Conservation (phyloP, 768 basidiomycete genomes). For the Lyophyllum semitale region DNA sequence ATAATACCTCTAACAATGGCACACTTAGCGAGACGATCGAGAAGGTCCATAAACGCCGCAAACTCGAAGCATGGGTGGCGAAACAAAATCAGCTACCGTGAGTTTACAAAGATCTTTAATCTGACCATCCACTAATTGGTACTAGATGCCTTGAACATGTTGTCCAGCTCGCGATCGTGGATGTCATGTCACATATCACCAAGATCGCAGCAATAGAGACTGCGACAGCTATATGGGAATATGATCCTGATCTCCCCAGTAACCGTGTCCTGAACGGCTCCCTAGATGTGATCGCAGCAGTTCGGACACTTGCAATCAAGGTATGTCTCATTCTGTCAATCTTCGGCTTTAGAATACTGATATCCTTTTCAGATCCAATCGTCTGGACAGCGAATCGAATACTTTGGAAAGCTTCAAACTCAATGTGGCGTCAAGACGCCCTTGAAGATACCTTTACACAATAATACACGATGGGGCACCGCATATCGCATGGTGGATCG, state of each 20-base stretch:
- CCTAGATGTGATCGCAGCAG: conserved; percentile 29
- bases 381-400: conserved; percentile 21
- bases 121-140: not conserved
- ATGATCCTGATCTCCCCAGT: conserved; percentile 21
- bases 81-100: not conserved
- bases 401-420: conserved; percentile 21
- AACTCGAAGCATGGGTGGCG: not conserved
- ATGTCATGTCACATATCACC: conserved; percentile 16
- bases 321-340: conserved; percentile 14
- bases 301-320: conserved; percentile 29
- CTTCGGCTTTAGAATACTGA: not conserved
- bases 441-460: conserved; percentile 14
- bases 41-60: not conserved
- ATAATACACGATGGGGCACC: too few relatives aligned
- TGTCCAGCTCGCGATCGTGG: not conserved
- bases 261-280: conserved; percentile 26
- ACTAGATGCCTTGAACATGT: not conserved
- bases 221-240: conserved; percentile 33
- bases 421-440: conserved; percentile 13
- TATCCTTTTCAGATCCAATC: conserved; percentile 20
- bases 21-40: not conserved
- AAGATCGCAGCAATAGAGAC: conserved; percentile 25
- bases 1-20: not conserved
- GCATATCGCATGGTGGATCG: too few relatives aligned
- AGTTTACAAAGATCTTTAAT: not conserved